Evolutionary conservation across 148 eudicot genomes (phyloP).

Genomic region (Chenopodium quinoa): DNA sequence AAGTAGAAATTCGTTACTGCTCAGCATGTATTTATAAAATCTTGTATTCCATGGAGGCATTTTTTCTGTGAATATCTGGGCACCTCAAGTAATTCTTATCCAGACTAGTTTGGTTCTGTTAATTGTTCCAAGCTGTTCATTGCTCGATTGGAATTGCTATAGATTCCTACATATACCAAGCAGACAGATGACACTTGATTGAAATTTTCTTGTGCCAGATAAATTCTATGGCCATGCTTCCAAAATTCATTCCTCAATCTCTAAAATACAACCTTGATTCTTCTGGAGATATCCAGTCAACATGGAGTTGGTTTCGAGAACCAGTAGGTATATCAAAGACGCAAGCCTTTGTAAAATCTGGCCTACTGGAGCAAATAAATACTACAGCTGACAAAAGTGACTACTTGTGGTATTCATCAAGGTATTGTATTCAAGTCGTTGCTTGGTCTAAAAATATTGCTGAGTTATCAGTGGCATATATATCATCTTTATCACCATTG

Average conservation of each 20-base stretch:
- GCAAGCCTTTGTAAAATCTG: constrained; percentile 51
- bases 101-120: not conserved
- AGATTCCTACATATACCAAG: not conserved
- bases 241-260: constrained; percentile 44
- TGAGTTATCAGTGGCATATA: not conserved
- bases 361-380: constrained; percentile 80
- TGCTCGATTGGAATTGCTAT: not conserved
- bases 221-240: constrained; percentile 57
- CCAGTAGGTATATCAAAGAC: constrained; percentile 81
- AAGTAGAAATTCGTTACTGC: not conserved
- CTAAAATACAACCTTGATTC: constrained; percentile 39
- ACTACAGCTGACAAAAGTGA: constrained; percentile 93
- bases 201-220: constrained; percentile 45
- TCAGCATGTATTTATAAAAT: not conserved
- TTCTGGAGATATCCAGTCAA: constrained; percentile 41
- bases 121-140: not conserved
- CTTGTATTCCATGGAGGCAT: not conserved
- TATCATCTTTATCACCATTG: not conserved
- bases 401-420: constrained; percentile 88
- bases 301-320: constrained; percentile 80
- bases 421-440: constrained; percentile 38
- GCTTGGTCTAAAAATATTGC: constrained; percentile 5
- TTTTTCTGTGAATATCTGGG: not conserved
- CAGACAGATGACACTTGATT: not conserved
- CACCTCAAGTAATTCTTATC: not conserved